Base-by-base conservation (phyloP, 257 asterid species). In the Jasminum sambac region DNA sequence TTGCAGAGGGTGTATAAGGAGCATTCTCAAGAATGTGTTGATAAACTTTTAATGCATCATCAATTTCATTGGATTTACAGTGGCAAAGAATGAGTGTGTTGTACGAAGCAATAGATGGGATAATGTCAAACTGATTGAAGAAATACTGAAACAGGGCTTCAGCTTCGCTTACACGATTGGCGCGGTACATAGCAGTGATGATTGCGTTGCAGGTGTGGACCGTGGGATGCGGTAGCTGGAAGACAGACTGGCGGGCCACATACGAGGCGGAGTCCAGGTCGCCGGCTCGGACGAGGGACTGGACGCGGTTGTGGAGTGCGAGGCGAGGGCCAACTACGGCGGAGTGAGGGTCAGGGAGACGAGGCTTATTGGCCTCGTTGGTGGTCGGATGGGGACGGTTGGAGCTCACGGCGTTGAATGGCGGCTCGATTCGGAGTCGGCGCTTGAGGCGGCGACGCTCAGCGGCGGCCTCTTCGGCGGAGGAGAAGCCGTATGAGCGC, bases 181-280 rank as follows among this genome's bases (percentile, higher is more conserved):
- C 86, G 0, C 96, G 89, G 60, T 81, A 82, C 98, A 93, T 93
- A 34, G 96, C 97, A 1, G 94, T 94, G 0, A 93, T 90, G 37
- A 93, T 87, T 37, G 97, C 97, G 59, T 89, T 93, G 83, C 97
- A 93, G 13, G 98, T 93, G 87, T 89, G 90, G 50, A 93, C 97
- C 5, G 96, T 87, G 10, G 97, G 94, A 12, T 96, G 92, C 6
- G 81, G 71, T 24, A 63, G 75, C 30, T 89, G 90, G 75, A 77
- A 93, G 3, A 90, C 92, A 6, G 97, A 78, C 11, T 88, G 97
- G 3, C 96, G 95, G 52, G 95, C 96, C 11, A 83, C 43, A 3
- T 84, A 89, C 1, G 96, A 87, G 58, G 96, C 96, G 0, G 90
- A 72, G 17, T 90, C 96, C 66, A 88, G 92, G 69, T 92, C 98